Base-by-base conservation (phyloP, 2,329 filamentous ascomycete genomes). In the Botrytis elliptica region DNA sequence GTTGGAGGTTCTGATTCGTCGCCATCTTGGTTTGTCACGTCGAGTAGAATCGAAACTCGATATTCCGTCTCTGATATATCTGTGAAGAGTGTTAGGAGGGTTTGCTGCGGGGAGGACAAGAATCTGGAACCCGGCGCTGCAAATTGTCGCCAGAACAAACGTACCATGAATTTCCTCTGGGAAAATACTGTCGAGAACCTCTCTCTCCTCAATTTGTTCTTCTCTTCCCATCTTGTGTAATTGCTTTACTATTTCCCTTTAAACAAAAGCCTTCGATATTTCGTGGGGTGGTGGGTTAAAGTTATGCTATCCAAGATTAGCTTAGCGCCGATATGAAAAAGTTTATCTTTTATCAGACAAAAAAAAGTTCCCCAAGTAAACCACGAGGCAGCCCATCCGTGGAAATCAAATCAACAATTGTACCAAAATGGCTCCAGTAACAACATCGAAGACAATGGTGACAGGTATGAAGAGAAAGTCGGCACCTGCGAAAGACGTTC, bases 121-220 rank as follows among this genome's bases (percentile, higher is more conserved):
- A 22, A 40, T 44, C 16, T 42, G 4, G 29, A 62, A 12, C 12
- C 29, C 2, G 5, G 42, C 42, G 52, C 36, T 8, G 9, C 42
- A 52, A 71, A 55, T 12, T 73, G 73, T 73, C 33, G 25, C 44
- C 55, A 33, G 55, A 64, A 10, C 6, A 60, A 71, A 76, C 83
- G 66, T 80, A 95, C 94, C 92, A 88, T 91, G 95, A 79, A 99
- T 97, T 85, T 99, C 96, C 75, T 99, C 95, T 1, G 96, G 94
- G 79, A 98, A 99, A 81, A 99, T 99, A 75, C 95, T 98, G 81
- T 97, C 94, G 82, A 99, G 93, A 79, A 99, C 95, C 84, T 99
- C 96, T 75, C 95, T 91, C 88, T 99, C 96, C 85, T 99, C 96
- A 77, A 91, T 85, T 83, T 99, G 96, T 75, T 99, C 96, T 86